phyloP scores from a whole-genome alignment of 2,329 filamentous ascomycete species.

The Penicillium sp. region DNA sequence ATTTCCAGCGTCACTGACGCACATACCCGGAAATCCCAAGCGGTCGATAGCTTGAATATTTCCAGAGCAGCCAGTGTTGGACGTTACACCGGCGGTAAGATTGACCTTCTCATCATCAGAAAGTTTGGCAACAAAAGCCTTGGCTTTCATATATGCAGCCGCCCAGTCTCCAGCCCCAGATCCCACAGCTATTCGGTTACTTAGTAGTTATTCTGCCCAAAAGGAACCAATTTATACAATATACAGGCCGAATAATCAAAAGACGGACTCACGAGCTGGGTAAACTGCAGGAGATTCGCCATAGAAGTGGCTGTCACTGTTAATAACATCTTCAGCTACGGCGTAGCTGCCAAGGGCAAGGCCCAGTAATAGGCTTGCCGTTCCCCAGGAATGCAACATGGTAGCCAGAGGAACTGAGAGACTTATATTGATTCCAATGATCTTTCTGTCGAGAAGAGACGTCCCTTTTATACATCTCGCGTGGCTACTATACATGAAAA shows the following conservation, averaged over 20 bases:
- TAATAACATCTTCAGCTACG: background rate
- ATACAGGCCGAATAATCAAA: accelerated
- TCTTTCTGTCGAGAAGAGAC: background rate
- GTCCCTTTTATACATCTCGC: background rate
- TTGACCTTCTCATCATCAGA: constrained; percentile 47
- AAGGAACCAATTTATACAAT: background rate
- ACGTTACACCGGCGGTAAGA: constrained; percentile 26
- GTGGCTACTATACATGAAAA: background rate
- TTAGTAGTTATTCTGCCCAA: background rate
- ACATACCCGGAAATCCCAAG: constrained; percentile 39
- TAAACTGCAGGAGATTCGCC: constrained; percentile 27
- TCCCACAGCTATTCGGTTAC: constrained; percentile 15
- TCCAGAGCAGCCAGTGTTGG: constrained; percentile 31
- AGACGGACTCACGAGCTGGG: constrained; percentile 20
- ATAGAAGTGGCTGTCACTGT: constrained; percentile 9
- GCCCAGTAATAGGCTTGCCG: background rate
- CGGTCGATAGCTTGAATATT: constrained; percentile 33
- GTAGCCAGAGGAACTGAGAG: background rate
- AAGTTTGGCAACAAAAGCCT: constrained; percentile 39
- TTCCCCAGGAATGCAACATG: background rate
- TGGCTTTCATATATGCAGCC: constrained; percentile 38
- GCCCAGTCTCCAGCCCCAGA: constrained; percentile 37
- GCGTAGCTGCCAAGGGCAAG: background rate
- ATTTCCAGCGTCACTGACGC: constrained; percentile 45
- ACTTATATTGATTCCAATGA: background rate